Evolutionary conservation across 2,329 filamentous ascomycete genomes (phyloP).

Genomic region (Chrysoporthe cubensis): DNA sequence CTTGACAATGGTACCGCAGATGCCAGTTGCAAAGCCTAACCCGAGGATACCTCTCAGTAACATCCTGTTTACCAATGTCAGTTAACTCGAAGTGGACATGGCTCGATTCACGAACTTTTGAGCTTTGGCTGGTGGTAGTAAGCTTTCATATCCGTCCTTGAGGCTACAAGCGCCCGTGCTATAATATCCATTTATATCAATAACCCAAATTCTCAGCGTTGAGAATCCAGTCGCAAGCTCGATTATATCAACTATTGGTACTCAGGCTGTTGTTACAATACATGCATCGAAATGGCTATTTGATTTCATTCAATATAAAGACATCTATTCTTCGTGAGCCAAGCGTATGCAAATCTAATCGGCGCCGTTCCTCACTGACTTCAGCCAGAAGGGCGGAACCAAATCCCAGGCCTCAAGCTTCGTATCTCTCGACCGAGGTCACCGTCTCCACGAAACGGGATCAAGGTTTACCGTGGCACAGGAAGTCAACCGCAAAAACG

Average conservation of each 20-base stretch:
- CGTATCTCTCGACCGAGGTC: background rate
- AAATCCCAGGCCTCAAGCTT: no score
- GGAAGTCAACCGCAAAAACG: background rate
- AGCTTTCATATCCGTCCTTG: no score
- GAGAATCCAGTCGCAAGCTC: no score
- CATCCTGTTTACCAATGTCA: background rate
- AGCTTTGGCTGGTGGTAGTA: background rate
- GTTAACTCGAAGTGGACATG: background rate
- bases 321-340: background rate
- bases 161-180: no score
- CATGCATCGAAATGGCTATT: no score
- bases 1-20: conserved; percentile 32
- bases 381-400: conserved; percentile 1
- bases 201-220: no score
- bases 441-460: background rate
- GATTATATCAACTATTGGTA: background rate
- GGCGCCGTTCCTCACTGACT: background rate
- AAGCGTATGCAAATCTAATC: background rate
- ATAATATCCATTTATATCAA: no score
- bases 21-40: conserved; percentile 19
- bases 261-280: background rate
- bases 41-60: background rate
- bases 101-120: background rate
- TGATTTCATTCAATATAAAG: background rate
- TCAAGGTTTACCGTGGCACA: background rate